These are phyloP conservation scores for Melanogaster broomeanus DNA, from an alignment of 768 basidiomycete species.

Conservation along the genomic window DNA sequence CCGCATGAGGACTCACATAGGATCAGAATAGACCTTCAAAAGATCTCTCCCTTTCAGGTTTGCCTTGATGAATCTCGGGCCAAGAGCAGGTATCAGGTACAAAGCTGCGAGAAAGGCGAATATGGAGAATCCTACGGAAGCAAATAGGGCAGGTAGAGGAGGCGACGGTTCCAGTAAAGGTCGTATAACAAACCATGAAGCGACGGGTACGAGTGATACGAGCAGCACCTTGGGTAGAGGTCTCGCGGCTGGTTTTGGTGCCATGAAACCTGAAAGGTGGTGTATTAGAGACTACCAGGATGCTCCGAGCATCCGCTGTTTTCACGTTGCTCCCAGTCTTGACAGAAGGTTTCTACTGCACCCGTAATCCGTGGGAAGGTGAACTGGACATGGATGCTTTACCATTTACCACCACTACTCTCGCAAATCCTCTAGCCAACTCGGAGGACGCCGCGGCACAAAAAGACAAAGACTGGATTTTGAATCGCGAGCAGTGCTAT, in stretches of 20 bases:
- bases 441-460: not conserved
- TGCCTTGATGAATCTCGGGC: conserved; percentile 76
- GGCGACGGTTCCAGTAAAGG: conserved; percentile 72
- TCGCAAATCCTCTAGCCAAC: not conserved
- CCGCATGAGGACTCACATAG: conserved; percentile 53
- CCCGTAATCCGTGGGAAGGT: no score
- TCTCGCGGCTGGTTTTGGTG: conserved; percentile 39
- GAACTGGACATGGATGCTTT: conserved; percentile 11
- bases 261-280: conserved; percentile 17
- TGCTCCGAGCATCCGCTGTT: no score
- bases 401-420: conserved; percentile 13
- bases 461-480: conserved; percentile 11
- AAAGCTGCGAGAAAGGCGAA: conserved; percentile 78
- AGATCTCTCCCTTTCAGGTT: conserved; percentile 86
- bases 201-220: conserved; percentile 63
- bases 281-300: not conserved
- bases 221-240: conserved; percentile 55
- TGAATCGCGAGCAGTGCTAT: conserved; percentile 51
- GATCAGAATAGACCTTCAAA: conserved; percentile 74
- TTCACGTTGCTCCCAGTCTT: no score
- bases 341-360: no score
- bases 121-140: conserved; percentile 80
- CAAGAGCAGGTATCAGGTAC: conserved; percentile 81
- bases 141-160: conserved; percentile 70
- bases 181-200: conserved; percentile 70